phyloP scores from a whole-genome alignment of 2,329 filamentous ascomycete genomes.

The Fusarium sp. region DNA sequence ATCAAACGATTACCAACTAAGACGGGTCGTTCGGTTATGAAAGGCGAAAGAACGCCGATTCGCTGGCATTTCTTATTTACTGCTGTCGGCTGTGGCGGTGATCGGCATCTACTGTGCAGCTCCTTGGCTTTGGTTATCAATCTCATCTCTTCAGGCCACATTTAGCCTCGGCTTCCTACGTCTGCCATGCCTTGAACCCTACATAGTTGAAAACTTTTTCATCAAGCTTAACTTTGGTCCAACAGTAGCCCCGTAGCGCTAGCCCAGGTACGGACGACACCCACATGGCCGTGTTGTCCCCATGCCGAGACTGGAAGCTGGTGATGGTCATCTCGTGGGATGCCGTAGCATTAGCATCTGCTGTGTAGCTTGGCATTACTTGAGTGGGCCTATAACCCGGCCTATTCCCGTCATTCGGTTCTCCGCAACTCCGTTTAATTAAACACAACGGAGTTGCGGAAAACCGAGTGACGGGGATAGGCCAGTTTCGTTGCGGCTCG shows the following conservation, averaged over 20 bases:
- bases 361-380: not conserved
- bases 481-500: not conserved
- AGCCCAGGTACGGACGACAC: not conserved
- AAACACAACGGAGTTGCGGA: too few relatives aligned
- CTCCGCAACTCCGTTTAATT: too few relatives aligned
- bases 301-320: not conserved
- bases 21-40: not conserved
- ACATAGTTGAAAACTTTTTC: not conserved
- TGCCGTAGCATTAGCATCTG: not conserved
- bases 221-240: not conserved
- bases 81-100: not conserved
- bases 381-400: too few relatives aligned
- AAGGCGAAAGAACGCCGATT: not conserved
- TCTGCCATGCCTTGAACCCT: not conserved
- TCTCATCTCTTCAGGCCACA: not conserved
- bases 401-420: too few relatives aligned
- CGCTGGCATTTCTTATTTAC: not conserved
- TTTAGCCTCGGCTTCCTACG: not conserved
- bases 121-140: not conserved
- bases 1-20: not conserved
- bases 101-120: not conserved
- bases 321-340: not conserved
- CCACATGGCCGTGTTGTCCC: not conserved
- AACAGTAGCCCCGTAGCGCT: not conserved
- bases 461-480: too few relatives aligned